These are phyloP conservation scores for Ormosia emarginata DNA, from an alignment of 306 rosid species.

Conservation along the genomic window DNA sequence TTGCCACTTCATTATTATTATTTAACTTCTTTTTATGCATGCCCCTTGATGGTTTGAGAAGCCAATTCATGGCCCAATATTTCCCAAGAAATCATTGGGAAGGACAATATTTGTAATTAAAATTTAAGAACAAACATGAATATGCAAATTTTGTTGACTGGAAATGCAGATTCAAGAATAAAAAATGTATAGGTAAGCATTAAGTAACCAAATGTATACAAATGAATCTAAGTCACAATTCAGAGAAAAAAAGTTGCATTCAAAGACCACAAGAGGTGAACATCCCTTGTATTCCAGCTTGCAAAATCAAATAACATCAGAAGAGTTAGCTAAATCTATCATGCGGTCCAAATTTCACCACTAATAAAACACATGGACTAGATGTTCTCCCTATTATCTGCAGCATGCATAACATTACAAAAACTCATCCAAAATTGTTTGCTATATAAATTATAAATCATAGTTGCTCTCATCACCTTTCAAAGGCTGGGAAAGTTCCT, in stretches of 20 bases:
- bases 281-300: neutral
- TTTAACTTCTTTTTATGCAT: neutral
- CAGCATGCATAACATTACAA: neutral
- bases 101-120: slow-evolving; percentile 25
- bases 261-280: neutral
- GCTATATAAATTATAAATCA: neutral
- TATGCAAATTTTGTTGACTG: neutral
- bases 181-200: neutral
- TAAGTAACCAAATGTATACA: neutral
- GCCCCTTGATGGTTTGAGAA: neutral
- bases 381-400: neutral
- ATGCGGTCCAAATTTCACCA: neutral
- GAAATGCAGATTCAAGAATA: neutral
- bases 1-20: neutral
- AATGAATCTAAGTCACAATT: neutral
- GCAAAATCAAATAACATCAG: neutral
- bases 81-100: neutral
- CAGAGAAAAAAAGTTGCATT: neutral
- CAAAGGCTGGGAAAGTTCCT: neutral
- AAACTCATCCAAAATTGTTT: neutral
- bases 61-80: neutral
- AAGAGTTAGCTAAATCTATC: neutral
- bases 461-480: neutral
- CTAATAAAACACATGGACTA: neutral
- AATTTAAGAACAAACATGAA: neutral